Evolutionary conservation across 192 early-diverging fungal species (phyloP).

Genomic region (Geranomyces variabilis): DNA sequence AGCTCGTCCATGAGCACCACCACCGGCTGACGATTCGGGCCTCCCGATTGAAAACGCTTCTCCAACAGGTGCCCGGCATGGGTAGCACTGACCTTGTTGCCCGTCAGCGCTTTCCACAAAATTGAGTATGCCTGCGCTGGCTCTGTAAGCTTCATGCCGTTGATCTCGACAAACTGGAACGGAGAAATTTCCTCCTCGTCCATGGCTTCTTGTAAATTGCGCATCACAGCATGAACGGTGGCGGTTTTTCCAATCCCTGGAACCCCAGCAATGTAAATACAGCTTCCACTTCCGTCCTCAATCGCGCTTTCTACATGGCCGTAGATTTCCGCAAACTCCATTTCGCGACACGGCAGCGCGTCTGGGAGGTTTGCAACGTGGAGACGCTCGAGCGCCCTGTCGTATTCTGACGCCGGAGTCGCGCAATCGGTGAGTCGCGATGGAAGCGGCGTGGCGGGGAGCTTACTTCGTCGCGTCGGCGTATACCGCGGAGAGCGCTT

Average conservation of each 20-base stretch:
- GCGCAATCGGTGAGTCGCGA: not conserved
- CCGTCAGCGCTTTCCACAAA: slow-evolving; percentile 77
- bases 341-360: slow-evolving; percentile 89
- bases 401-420: slow-evolving; percentile 27
- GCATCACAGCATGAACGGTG: slow-evolving; percentile 84
- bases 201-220: slow-evolving; percentile 63
- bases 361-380: slow-evolving; percentile 90
- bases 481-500: not conserved
- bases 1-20: slow-evolving; percentile 97
- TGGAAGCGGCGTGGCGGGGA: slow-evolving; percentile 18
- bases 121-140: slow-evolving; percentile 84
- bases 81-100: slow-evolving; percentile 64
- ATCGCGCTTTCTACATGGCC: slow-evolving; percentile 75
- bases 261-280: slow-evolving; percentile 94
- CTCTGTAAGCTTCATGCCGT: slow-evolving; percentile 96
- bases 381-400: slow-evolving; percentile 70
- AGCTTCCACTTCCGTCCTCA: slow-evolving; percentile 80
- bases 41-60: slow-evolving; percentile 64
- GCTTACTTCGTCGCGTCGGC: slow-evolving; percentile 1
- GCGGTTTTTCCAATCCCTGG: slow-evolving; percentile 99
- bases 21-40: slow-evolving; percentile 49
- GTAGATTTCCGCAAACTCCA: slow-evolving; percentile 84
- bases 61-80: slow-evolving; percentile 80
- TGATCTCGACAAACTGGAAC: slow-evolving; percentile 94
- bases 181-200: slow-evolving; percentile 44